Conservation (phyloP, 495 filamentous ascomycete genomes). For the Penicillium roqueforti region DNA sequence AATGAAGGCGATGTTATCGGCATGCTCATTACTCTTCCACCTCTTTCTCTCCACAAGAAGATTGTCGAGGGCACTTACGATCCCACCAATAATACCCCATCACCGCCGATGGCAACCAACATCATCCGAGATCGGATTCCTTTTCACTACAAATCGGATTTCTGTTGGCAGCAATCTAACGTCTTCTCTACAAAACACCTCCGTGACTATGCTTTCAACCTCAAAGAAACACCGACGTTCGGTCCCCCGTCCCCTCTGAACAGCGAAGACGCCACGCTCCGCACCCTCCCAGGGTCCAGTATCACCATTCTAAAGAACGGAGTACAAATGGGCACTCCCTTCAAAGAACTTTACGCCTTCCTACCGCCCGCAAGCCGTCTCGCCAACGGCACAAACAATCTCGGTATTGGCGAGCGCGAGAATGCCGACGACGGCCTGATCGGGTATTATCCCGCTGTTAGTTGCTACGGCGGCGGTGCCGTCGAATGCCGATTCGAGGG, state of each 20-base stretch:
- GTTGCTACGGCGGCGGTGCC: conserved; percentile 85
- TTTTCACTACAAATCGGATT: conserved; percentile 85
- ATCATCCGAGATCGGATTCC: conserved; percentile 92
- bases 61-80: conserved; percentile 86
- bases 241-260: conserved; percentile 58
- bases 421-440: conserved; percentile 86
- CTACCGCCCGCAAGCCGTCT: conserved; percentile 81
- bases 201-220: conserved; percentile 60
- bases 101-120: conserved; percentile 48
- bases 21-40: conserved; percentile 84
- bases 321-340: conserved; percentile 76
- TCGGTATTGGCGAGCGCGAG: conserved; percentile 73
- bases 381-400: conserved; percentile 51
- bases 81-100: conserved; percentile 57
- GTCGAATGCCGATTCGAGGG: conserved; percentile 89
- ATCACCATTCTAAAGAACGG: conserved; percentile 95
- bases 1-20: conserved; percentile 91
- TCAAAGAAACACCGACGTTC: conserved; percentile 45
- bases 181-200: conserved; percentile 85
- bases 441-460: conserved; percentile 92
- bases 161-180: conserved; percentile 94
- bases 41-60: conserved; percentile 76
- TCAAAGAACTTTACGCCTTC: conserved; percentile 85
- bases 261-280: conserved; percentile 64
- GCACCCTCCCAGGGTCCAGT: conserved; percentile 79